A percentile compares a stretch with the other conserved stretches of the same genome.
Conservation (phyloP, 108 stramenopile species). For the Epipyxis sp. region DNA sequence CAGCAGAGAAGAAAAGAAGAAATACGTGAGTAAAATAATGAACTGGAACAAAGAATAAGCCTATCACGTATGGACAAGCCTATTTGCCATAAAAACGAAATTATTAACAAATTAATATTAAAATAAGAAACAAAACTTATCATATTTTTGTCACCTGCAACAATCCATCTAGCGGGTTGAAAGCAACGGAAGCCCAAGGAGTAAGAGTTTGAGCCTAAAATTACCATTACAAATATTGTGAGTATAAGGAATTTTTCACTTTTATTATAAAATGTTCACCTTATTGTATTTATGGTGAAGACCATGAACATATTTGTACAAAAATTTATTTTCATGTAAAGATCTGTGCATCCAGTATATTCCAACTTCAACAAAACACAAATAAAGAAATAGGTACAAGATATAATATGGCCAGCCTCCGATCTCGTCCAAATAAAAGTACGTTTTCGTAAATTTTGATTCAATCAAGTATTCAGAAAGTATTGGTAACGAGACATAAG, state of each 20-base stretch:
- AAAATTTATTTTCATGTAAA: slow-evolving; percentile 76
- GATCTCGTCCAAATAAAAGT: slow-evolving; percentile 68
- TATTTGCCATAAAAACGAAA: slow-evolving; percentile 43
- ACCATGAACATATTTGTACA: slow-evolving; percentile 77
- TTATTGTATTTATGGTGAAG: slow-evolving; percentile 71
- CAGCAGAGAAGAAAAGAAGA: slow-evolving; percentile 73
- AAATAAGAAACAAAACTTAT: not conserved
- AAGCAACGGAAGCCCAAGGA: slow-evolving; percentile 81
- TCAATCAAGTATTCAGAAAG: slow-evolving; percentile 74
- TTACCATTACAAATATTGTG: no score
- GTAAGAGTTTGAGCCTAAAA: slow-evolving; percentile 74
- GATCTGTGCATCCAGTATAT: slow-evolving; percentile 84
- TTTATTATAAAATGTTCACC: no score
- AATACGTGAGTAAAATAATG: slow-evolving; percentile 77
- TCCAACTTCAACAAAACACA: slow-evolving; percentile 70
- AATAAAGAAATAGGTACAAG: slow-evolving; percentile 60
- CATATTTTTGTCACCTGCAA: no score
- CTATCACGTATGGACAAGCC: slow-evolving; percentile 71
- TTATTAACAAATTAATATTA: not conserved
- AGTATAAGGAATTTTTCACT: no score
- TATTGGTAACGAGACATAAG: slow-evolving; percentile 72
- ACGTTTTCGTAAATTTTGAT: slow-evolving; percentile 63
- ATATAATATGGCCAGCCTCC: slow-evolving; percentile 65
- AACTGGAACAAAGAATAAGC: slow-evolving; percentile 66
- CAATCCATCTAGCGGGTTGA: slow-evolving; percentile 79